Evolutionary conservation across 108 stramenopile genomes (phyloP).

Genomic region (Aurantiochytrium sp.): DNA sequence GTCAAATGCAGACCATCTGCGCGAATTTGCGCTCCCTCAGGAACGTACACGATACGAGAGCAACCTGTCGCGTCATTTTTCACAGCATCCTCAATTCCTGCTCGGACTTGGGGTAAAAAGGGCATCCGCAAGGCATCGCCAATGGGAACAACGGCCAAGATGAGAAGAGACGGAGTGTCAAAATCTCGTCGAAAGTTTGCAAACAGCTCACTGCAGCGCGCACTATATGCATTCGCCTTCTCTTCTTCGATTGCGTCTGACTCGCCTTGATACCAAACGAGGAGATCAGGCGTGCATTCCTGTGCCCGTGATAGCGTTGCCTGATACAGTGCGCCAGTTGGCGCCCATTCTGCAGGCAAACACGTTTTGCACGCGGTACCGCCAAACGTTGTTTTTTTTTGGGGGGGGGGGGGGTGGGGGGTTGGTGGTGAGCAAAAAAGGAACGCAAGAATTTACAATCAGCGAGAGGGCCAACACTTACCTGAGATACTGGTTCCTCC

Average conservation of each 20-base stretch:
- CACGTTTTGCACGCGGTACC: too few relatives aligned
- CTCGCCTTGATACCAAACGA: slow-evolving; percentile 9
- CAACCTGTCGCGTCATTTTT: too few relatives aligned
- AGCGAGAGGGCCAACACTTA: background rate
- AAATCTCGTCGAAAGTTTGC: background rate
- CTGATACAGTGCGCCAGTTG: background rate
- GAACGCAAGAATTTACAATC: too few relatives aligned
- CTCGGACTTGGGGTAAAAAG: too few relatives aligned
- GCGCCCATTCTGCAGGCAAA: background rate
- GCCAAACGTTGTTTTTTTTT: too few relatives aligned
- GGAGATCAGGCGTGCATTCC: background rate
- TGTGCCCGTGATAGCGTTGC: background rate
- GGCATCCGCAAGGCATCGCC: too few relatives aligned
- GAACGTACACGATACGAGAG: too few relatives aligned
- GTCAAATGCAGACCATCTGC: background rate
- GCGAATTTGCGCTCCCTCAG: background rate
- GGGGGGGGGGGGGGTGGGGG: too few relatives aligned
- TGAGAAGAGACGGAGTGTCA: background rate
- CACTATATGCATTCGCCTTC: background rate
- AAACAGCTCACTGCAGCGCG: background rate
- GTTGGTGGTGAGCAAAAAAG: too few relatives aligned
- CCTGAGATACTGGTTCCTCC: background rate
- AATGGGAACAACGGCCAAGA: background rate
- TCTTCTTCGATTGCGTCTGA: background rate
- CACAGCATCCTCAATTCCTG: too few relatives aligned